phyloP scores from a whole-genome alignment of 495 filamentous ascomycete genomes.

The Neurospora africana region DNA sequence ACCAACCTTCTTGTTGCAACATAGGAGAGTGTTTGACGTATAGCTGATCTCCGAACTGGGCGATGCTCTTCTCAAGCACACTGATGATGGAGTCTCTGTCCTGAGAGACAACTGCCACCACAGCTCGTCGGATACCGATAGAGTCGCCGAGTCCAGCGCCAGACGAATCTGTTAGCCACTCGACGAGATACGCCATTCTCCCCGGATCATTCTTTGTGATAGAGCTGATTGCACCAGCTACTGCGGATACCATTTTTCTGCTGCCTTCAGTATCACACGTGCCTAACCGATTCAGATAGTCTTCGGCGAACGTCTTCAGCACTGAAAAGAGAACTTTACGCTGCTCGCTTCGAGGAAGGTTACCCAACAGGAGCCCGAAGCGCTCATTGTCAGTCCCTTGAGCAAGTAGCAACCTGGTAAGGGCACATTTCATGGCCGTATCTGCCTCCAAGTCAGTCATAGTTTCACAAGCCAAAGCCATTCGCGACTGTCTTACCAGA shows the following conservation, averaged over 20 bases:
- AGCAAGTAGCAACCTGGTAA: conserved; percentile 34
- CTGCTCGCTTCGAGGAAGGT: conserved; percentile 47
- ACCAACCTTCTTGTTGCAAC: conserved; percentile 73
- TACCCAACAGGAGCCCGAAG: conserved; percentile 35
- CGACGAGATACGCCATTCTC: conserved; percentile 43
- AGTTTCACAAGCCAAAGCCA: conserved; percentile 7
- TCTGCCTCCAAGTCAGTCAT: conserved; percentile 33
- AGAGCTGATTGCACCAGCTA: conserved; percentile 32
- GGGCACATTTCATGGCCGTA: conserved; percentile 40
- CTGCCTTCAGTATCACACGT: conserved; percentile 21
- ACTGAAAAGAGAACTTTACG: conserved; percentile 45
- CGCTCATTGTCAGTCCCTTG: conserved; percentile 15
- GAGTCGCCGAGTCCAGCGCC: conserved; percentile 54
- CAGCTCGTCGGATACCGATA: conserved; percentile 52
- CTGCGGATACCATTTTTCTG: conserved; percentile 31
- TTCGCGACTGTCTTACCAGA: conserved; percentile 38
- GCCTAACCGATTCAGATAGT: conserved; percentile 33
- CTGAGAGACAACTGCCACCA: conserved; percentile 50
- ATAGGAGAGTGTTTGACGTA: conserved; percentile 77
- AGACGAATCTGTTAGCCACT: conserved; percentile 57
- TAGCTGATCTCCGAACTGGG: conserved; percentile 72
- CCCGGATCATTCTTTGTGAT: conserved; percentile 27
- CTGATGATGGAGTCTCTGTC: conserved; percentile 41
- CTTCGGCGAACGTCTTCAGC: conserved; percentile 49
- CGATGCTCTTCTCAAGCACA: conserved; percentile 56